Evolutionary conservation across 176 grass and related monocot genomes (phyloP).

Genomic region (Zoysia japonica): DNA sequence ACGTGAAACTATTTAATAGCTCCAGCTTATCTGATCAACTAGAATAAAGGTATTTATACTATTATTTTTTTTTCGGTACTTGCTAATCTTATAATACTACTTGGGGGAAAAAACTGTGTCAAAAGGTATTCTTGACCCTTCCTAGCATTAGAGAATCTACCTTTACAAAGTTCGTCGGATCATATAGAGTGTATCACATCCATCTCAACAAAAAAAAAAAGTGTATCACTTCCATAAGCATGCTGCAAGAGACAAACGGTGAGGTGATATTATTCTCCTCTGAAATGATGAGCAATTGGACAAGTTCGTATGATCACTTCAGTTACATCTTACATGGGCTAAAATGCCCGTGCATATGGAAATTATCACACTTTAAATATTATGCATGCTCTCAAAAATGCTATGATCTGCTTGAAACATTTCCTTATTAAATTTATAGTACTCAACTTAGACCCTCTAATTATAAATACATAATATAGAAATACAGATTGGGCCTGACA

Average conservation of each 20-base stretch:
- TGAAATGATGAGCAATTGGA: conserved; percentile 40
- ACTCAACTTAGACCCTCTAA: too few relatives aligned
- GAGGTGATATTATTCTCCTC: conserved; percentile 36
- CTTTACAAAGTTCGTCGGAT: neutral
- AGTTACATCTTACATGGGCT: too few relatives aligned
- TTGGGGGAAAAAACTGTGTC: neutral
- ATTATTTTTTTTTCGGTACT: too few relatives aligned
- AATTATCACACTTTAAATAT: too few relatives aligned
- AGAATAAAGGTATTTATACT: neutral
- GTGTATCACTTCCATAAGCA: conserved; percentile 4
- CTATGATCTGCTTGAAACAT: too few relatives aligned
- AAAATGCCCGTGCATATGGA: too few relatives aligned
- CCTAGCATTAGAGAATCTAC: neutral
- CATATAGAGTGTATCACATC: neutral
- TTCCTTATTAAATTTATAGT: too few relatives aligned
- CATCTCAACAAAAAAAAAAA: neutral
- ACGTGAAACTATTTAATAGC: conserved; percentile 35
- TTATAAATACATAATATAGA: too few relatives aligned
- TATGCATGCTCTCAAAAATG: too few relatives aligned
- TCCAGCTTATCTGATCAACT: conserved; percentile 2
- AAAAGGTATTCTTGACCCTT: neutral
- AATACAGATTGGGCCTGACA: too few relatives aligned
- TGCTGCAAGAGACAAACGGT: conserved; percentile 22
- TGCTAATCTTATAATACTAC: too few relatives aligned
- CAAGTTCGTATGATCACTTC: neutral